These are phyloP conservation scores for Actinomortierella ambigua DNA, from an alignment of 371 early-diverging fungal species.

Conservation along the genomic window DNA sequence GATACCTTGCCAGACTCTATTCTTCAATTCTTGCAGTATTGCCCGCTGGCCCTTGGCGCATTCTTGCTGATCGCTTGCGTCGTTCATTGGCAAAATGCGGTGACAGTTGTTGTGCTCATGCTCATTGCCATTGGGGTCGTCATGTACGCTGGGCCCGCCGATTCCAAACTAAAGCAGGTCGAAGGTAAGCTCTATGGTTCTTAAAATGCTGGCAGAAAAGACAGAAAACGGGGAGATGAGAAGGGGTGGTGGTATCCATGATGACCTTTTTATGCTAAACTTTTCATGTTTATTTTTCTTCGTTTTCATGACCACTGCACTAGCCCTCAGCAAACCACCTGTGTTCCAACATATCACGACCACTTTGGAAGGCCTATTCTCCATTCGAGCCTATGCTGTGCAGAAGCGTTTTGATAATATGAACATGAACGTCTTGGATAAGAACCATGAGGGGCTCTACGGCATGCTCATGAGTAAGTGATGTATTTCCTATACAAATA, in stretches of 20 bases:
- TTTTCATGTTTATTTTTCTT: background rate
- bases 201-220: too few species aligned
- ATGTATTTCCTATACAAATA: too few species aligned
- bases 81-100: slow-evolving; percentile 51
- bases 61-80: slow-evolving; percentile 48
- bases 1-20: slow-evolving; percentile 52
- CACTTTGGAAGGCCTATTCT: slow-evolving; percentile 71
- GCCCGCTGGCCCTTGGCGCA: slow-evolving; percentile 51
- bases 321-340: slow-evolving; percentile 59
- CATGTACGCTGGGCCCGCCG: slow-evolving; percentile 20
- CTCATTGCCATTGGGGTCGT: slow-evolving; percentile 22
- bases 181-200: slow-evolving; percentile 20
- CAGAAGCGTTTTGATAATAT: slow-evolving; percentile 55
- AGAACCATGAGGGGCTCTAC: slow-evolving; percentile 52
- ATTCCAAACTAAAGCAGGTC: slow-evolving; percentile 48
- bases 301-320: background rate
- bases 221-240: too few species aligned
- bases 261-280: too few species aligned
- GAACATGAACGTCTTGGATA: slow-evolving; percentile 55
- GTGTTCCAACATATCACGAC: slow-evolving; percentile 72
- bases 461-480: slow-evolving; percentile 31
- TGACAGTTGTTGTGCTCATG: slow-evolving; percentile 49
- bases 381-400: slow-evolving; percentile 64
- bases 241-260: too few species aligned
- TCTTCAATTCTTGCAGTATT: slow-evolving; percentile 45